Percentiles rank a stretch among this genome's conserved stretches.
Conservation (phyloP, 345 rosid species). For the Ceriops zippeliana region DNA sequence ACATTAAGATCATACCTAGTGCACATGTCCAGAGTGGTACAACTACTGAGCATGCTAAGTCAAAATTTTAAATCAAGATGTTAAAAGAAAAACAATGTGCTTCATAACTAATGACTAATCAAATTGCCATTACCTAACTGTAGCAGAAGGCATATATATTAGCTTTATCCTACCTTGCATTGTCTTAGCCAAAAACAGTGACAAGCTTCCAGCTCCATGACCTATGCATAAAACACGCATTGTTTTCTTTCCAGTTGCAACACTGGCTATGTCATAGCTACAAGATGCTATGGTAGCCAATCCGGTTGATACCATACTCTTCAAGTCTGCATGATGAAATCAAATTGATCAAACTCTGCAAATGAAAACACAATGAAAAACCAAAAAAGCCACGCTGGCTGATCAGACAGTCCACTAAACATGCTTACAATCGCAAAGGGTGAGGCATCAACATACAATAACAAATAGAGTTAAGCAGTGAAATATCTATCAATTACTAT, state of each 20-base stretch:
- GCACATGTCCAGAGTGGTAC: too few species aligned
- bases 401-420: too few species aligned
- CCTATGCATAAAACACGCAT: conserved; percentile 81
- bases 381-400: background rate
- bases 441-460: too few species aligned
- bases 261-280: conserved; percentile 48
- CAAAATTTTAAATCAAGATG: background rate
- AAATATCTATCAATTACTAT: background rate
- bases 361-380: background rate
- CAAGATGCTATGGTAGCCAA: conserved; percentile 62
- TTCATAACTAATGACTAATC: background rate
- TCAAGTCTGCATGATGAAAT: conserved; percentile 53
- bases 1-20: too few species aligned
- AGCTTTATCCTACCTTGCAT: conserved; percentile 49
- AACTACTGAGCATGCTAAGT: too few species aligned
- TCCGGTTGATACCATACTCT: conserved; percentile 84
- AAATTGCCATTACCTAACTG: background rate
- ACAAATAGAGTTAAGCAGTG: background rate
- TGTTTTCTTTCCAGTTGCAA: conserved; percentile 46
- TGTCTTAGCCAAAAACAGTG: conserved; percentile 73
- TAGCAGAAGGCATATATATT: background rate
- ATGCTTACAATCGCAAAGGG: too few species aligned
- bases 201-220: conserved; percentile 94
- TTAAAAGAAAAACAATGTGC: background rate
- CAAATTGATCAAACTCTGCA: background rate